A percentile compares a stretch with the other conserved stretches of the same genome.
Evolutionary conservation across 2,329 filamentous ascomycete species (phyloP).

Genomic region (Aureobasidium melanogenum): DNA sequence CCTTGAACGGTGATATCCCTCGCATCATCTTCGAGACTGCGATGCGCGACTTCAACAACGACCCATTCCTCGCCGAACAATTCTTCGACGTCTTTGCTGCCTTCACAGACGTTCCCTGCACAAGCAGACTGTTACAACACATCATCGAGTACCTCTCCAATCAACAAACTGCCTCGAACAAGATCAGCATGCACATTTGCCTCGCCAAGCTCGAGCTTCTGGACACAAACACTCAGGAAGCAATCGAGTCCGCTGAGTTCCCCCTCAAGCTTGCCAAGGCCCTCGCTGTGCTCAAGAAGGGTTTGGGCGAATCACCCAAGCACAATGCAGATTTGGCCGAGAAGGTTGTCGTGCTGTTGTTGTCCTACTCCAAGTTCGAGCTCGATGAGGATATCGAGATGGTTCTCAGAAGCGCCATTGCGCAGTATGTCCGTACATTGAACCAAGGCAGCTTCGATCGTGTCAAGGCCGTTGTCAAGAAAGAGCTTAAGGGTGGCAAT

Average conservation of each 20-base stretch:
- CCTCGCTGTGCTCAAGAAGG: constrained; percentile 52
- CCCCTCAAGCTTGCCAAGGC: constrained; percentile 60
- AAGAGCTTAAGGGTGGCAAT: not conserved
- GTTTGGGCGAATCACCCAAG: constrained; percentile 30
- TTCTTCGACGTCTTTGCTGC: constrained; percentile 74
- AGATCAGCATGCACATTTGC: constrained; percentile 56
- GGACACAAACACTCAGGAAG: constrained; percentile 52
- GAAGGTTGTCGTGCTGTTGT: constrained; percentile 41
- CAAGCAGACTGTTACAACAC: constrained; percentile 61
- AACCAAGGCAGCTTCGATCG: constrained; percentile 2
- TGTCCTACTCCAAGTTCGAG: constrained; percentile 35
- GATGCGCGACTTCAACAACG: constrained; percentile 63
- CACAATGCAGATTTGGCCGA: constrained; percentile 32
- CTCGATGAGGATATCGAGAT: constrained; percentile 46
- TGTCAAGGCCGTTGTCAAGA: constrained; percentile 1
- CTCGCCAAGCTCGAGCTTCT: constrained; percentile 62
- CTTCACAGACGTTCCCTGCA: constrained; percentile 59
- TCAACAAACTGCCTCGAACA: constrained; percentile 40
- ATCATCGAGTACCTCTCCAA: constrained; percentile 54
- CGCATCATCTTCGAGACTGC: constrained; percentile 84
- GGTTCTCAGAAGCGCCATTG: constrained; percentile 38
- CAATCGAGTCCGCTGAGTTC: constrained; percentile 44
- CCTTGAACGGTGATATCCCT: constrained; percentile 86
- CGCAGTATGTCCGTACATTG: constrained; percentile 24
- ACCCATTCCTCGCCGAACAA: constrained; percentile 53